These are phyloP conservation scores for Blastobotrys terrestris DNA, from an alignment of 805 yeast species.

Conservation along the genomic window DNA sequence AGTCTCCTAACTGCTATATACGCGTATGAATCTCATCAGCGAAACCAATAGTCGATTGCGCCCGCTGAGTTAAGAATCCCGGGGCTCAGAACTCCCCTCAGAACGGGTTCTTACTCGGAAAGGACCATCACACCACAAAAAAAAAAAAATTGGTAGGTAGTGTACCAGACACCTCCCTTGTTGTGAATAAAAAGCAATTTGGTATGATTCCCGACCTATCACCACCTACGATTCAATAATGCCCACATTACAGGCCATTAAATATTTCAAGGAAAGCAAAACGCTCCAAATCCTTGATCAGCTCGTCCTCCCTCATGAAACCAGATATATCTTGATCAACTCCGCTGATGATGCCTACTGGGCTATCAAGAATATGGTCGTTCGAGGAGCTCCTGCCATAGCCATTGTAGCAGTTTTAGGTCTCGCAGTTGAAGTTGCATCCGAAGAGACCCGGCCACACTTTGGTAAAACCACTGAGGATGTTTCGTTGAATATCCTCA, in stretches of 20 bases:
- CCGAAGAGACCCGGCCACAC: slow-evolving; percentile 9
- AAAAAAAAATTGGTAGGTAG: not conserved
- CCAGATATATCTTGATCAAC: slow-evolving; percentile 56
- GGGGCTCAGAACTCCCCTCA: too few species aligned
- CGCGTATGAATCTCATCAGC: too few species aligned
- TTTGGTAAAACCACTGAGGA: not conserved
- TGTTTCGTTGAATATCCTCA: slow-evolving; percentile 10
- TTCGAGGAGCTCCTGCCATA: slow-evolving; percentile 97
- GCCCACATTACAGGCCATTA: slow-evolving; percentile 53
- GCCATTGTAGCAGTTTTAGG: slow-evolving; percentile 91
- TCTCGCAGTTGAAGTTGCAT: slow-evolving; percentile 61
- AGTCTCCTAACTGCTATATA: too few species aligned
- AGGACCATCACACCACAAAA: too few species aligned
- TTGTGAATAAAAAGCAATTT: not conserved
- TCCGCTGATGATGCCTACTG: slow-evolving; percentile 69
- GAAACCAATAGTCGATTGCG: too few species aligned
- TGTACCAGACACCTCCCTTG: not conserved
- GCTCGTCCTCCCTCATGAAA: slow-evolving; percentile 70
- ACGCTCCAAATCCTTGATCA: slow-evolving; percentile 70
- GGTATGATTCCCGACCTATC: not conserved
- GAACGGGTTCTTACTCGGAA: too few species aligned
- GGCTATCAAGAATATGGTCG: slow-evolving; percentile 88
- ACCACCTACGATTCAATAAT: not conserved
- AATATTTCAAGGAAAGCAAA: slow-evolving; percentile 44
- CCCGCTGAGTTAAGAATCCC: too few species aligned